Evolutionary conservation across 148 eudicot species (phyloP).

Genomic region (Gaultheria prostrata): DNA sequence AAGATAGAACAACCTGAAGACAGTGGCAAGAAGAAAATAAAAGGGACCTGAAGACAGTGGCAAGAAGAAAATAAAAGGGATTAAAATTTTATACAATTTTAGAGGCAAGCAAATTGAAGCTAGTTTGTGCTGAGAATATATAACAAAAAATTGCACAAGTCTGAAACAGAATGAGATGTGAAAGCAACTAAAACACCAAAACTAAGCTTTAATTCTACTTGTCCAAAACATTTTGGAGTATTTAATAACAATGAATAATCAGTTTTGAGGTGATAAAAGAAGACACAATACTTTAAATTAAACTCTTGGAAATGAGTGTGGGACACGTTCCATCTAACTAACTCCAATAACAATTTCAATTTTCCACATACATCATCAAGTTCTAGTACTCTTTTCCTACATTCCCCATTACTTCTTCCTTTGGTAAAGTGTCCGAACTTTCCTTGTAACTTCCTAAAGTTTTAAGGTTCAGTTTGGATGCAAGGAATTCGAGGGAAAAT

Average conservation of each 20-base stretch:
- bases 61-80: neutral
- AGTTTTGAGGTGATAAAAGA: neutral
- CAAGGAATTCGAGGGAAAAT: neutral
- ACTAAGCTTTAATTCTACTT: neutral
- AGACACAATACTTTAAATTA: neutral
- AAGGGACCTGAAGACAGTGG: conserved; percentile 29
- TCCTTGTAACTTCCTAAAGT: neutral
- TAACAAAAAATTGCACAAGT: conserved; percentile 9
- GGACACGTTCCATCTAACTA: neutral
- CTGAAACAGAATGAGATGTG: neutral
- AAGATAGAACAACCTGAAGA: conserved; percentile 34
- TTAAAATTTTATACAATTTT: neutral
- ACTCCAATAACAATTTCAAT: neutral
- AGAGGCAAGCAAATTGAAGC: neutral
- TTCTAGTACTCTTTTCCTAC: neutral
- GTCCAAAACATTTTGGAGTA: neutral
- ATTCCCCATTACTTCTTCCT: neutral
- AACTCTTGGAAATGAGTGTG: neutral
- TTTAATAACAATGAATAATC: neutral
- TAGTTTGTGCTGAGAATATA: neutral
- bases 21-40: neutral
- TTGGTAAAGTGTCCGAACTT: neutral
- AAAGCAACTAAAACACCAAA: neutral
- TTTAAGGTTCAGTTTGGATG: neutral
- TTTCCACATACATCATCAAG: neutral